A percentile compares a stretch with the other conserved stretches of the same genome.
Evolutionary conservation across 495 filamentous ascomycete genomes (phyloP).

Genomic region (Xylaria nigripes): DNA sequence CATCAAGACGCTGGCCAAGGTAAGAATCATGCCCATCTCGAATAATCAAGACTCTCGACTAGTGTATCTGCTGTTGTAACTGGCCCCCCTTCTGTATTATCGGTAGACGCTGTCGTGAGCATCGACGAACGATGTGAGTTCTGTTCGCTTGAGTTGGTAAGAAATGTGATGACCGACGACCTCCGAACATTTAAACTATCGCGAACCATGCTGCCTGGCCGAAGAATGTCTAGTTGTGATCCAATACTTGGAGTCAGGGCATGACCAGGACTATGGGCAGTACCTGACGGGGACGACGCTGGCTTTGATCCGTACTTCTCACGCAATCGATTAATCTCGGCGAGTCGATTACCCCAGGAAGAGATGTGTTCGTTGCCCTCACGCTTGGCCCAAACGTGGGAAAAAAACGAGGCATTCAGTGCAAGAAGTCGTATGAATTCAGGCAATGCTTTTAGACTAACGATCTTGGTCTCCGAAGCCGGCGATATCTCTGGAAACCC

Average conservation of each 20-base stretch:
- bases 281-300: conserved; percentile 33
- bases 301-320: conserved; percentile 47
- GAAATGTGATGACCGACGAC: conserved; percentile 49
- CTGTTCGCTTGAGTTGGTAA: conserved; percentile 37
- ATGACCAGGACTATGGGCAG: conserved; percentile 21
- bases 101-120: conserved; percentile 40
- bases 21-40: conserved; percentile 44
- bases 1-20: background rate
- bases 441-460: conserved; percentile 70
- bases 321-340: conserved; percentile 73
- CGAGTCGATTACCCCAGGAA: conserved; percentile 79
- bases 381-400: conserved; percentile 72
- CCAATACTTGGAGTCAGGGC: conserved; percentile 2
- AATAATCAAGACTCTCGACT: conserved; percentile 52
- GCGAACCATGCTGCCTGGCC: conserved; percentile 37
- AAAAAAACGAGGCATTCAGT: conserved; percentile 88
- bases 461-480: conserved; percentile 75
- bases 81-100: conserved; percentile 39
- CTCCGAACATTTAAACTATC: conserved; percentile 43
- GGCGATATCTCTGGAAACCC: conserved; percentile 87
- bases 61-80: conserved; percentile 38
- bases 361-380: conserved; percentile 79
- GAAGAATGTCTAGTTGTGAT: conserved; percentile 23
- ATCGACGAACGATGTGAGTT: conserved; percentile 44
- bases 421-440: conserved; percentile 86